Evolutionary conservation across 2,329 filamentous ascomycete genomes (phyloP).

Genomic region (Aspergillus aculeatinus): DNA sequence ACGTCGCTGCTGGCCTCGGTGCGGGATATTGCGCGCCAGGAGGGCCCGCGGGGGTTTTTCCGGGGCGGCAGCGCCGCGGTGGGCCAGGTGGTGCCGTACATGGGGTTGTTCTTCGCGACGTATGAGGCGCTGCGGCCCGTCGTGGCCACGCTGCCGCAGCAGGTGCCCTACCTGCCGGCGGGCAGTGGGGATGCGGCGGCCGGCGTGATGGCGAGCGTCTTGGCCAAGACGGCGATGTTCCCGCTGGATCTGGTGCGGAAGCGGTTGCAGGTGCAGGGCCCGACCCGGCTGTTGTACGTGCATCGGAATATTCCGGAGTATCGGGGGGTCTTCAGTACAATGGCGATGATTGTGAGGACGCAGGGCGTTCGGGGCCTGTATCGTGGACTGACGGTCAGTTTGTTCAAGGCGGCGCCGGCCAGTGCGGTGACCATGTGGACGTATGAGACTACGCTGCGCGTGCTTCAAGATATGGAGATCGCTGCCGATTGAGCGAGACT

Average conservation of each 20-base stretch:
- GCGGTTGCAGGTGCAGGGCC: conserved; percentile 91
- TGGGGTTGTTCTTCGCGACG: conserved; percentile 91
- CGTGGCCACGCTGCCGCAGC: conserved; percentile 35
- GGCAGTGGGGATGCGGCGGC: conserved; percentile 81
- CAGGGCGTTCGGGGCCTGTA: conserved; percentile 84
- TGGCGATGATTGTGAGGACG: conserved; percentile 64
- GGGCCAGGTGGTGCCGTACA: conserved; percentile 88
- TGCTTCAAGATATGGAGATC: conserved; percentile 50
- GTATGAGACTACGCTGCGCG: conserved; percentile 72
- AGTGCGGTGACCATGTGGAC: conserved; percentile 94
- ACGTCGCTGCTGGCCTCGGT: conserved; percentile 67
- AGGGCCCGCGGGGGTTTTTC: conserved; percentile 81
- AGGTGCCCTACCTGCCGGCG: conserved; percentile 56
- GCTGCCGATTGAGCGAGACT: conserved; percentile 13
- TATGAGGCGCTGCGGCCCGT: conserved; percentile 75
- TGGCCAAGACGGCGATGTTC: conserved; percentile 87
- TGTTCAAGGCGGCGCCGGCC: conserved; percentile 91
- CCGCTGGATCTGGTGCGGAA: conserved; percentile 91
- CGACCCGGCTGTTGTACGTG: conserved; percentile 74
- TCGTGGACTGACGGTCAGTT: conserved; percentile 79
- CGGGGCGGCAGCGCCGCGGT: conserved; percentile 79
- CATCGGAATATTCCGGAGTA: conserved; percentile 89
- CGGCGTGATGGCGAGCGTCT: conserved; percentile 73
- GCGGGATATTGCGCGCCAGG: conserved; percentile 68
- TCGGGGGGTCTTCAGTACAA: conserved; percentile 63